Evolutionary conservation across 805 yeast genomes (phyloP).

Genomic region (Saccharomycopsis sp.): DNA sequence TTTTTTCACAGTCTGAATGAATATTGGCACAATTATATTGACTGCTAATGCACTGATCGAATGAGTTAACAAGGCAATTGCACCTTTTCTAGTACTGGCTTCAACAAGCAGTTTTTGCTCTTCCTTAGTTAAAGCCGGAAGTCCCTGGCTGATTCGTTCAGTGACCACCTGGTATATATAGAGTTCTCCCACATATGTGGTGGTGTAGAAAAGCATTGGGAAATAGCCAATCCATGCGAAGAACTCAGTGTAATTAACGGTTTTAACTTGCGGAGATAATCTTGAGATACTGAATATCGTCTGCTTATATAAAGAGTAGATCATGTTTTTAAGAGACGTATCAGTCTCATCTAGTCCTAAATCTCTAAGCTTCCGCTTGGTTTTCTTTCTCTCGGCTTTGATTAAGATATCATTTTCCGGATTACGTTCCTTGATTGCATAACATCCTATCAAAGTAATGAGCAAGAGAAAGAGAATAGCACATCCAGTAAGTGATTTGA

Average conservation of each 20-base stretch:
- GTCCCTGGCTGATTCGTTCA: conserved; percentile 31
- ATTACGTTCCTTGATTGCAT: conserved; percentile 41
- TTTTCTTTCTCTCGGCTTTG: conserved; percentile 32
- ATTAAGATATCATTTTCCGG: conserved; percentile 39
- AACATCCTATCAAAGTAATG: conserved; percentile 36
- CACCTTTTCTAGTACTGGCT: conserved; percentile 44
- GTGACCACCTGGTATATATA: conserved; percentile 35
- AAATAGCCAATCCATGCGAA: conserved; percentile 68
- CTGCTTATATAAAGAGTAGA: conserved; percentile 28
- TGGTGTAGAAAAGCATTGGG: conserved; percentile 57
- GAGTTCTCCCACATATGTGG: conserved; percentile 58
- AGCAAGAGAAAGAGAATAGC: conserved; percentile 37
- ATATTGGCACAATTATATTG: conserved; percentile 39
- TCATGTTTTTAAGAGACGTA: conserved; percentile 10
- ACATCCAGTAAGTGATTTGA: conserved; percentile 41
- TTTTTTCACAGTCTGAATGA: conserved; percentile 32
- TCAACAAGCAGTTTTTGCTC: conserved; percentile 36
- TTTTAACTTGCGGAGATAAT: conserved; percentile 44
- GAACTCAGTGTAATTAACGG: conserved; percentile 50
- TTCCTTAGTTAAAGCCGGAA: conserved; percentile 31
- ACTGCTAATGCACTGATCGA: conserved; percentile 41
- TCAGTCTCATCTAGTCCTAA: conserved; percentile 31
- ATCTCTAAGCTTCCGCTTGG: conserved; percentile 28
- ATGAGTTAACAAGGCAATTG: conserved; percentile 44
- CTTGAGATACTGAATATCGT: conserved; percentile 32